Evolutionary conservation across 805 yeast genomes (phyloP), one percentile per base, ranked within the genome.

Genomic region (Debaryomyces castellii): DNA sequence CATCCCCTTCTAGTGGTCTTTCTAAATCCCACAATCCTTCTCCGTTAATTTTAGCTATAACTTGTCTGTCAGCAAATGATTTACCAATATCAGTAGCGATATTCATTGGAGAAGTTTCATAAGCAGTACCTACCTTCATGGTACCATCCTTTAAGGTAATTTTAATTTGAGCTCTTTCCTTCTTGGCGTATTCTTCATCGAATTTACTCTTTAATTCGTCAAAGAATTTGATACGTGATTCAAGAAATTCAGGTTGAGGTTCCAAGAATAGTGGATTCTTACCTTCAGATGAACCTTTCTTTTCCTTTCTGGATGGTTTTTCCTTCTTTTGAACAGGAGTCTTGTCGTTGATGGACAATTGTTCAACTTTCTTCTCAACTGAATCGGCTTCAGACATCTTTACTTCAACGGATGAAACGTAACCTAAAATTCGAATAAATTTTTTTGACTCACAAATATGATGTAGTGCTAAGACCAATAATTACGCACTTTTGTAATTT

Each of bases 11-110:
- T 43, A 94, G 75, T 21, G 97, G 97, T 72, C 99, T 86, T 53
- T 85, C 91, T 60, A 94, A 76, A 73, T 94, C 99, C 98, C 99
- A 94, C 57, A 92, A 76, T 35, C 53, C 58, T 58, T 80, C 76
- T 47, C 96, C 96, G 63, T 94, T 79, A 45, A 92, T 95, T 68
- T 89, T 90, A 48, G 98, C 80, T 56, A 94, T 90, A 53, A 94
- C 89, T 58, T 88, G 87, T 71, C 89, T 85, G 54, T 94, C 98
- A 40, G 83, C 76, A 63, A 92, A 86, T 8, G 96, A 85, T 69
- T 88, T 87, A 54, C 96, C 89, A 58, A 92, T 90, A 46, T 67
- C 82, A 57, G 76, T 77, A 42, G 98, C 97, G 53, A 92, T 87
- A 43, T 82, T 85, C 68, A 88, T 67, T 39, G 99, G 99, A 22